phyloP scores from a whole-genome alignment of 1,284 basidiomycete genomes.

The Apiotrichum porosum region DNA sequence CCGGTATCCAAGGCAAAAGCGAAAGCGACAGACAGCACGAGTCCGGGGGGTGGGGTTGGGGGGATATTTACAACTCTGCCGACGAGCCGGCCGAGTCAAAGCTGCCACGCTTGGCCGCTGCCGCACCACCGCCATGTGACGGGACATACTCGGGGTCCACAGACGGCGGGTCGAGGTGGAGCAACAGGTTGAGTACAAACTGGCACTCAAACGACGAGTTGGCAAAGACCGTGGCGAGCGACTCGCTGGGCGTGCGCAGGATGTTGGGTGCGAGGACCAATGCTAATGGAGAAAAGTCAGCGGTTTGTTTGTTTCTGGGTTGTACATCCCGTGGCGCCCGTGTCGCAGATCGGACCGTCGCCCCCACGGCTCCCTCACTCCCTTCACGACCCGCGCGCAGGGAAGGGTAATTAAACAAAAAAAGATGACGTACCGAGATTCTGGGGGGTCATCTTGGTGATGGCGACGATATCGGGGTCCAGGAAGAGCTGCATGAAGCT shows the following conservation, averaged over 20 bases:
- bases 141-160: conserved; percentile 63
- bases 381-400: conserved; percentile 39
- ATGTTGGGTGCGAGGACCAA: conserved; percentile 86
- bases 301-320: too few species aligned
- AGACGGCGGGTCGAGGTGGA: conserved; percentile 68
- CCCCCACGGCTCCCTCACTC: too few species aligned
- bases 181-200: conserved; percentile 74
- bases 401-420: neutral
- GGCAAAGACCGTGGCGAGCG: conserved; percentile 76
- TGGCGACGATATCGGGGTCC: conserved; percentile 62
- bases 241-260: conserved; percentile 72
- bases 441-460: conserved; percentile 73
- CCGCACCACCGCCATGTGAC: conserved; percentile 14
- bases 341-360: too few species aligned
- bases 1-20: too few species aligned
- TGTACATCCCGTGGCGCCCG: too few species aligned
- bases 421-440: conserved; percentile 34
- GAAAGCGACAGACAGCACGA: too few species aligned
- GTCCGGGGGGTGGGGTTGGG: too few species aligned
- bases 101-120: too few species aligned
- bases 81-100: too few species aligned
- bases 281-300: conserved; percentile 47
- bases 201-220: conserved; percentile 84
- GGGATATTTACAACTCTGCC: too few species aligned
- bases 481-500: conserved; percentile 85